phyloP scores from a whole-genome alignment of 192 early-diverging fungal genomes.

The Umbelopsis ramanniana region DNA sequence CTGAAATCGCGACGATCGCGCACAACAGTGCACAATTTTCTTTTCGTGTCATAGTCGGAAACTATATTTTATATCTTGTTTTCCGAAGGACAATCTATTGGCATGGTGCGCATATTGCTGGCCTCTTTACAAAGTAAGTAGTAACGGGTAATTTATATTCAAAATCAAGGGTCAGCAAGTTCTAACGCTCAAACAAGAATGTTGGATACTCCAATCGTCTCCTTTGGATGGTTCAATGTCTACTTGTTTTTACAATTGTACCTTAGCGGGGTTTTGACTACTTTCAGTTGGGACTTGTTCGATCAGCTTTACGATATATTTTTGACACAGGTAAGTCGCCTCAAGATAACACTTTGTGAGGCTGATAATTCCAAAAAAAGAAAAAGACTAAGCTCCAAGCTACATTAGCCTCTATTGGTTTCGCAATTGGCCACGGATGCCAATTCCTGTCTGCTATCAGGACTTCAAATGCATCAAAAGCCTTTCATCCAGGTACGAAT shows the following conservation, averaged over 20 bases:
- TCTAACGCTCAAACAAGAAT: not conserved
- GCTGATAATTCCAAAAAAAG: not conserved
- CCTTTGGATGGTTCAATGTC: slow-evolving; percentile 40
- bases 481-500: slow-evolving; percentile 19
- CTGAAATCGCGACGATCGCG: slow-evolving; percentile 3
- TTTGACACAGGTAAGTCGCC: not conserved
- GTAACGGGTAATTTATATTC: not conserved
- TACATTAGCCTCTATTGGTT: slow-evolving; percentile 7
- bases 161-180: not conserved
- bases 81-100: slow-evolving; percentile 14
- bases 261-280: slow-evolving; percentile 20
- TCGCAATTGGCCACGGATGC: slow-evolving; percentile 5
- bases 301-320: slow-evolving; percentile 30
- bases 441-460: slow-evolving; percentile 18
- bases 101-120: slow-evolving; percentile 18
- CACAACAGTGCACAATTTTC: slow-evolving; percentile 10
- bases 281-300: slow-evolving; percentile 24
- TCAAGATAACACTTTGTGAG: not conserved
- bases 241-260: slow-evolving; percentile 27
- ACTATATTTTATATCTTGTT: slow-evolving; percentile 9
- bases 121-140: slow-evolving; percentile 14
- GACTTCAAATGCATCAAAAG: slow-evolving; percentile 19
- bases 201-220: slow-evolving; percentile 33
- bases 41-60: not conserved
- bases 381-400: not conserved